phyloP scores from a whole-genome alignment of 2,329 filamentous ascomycete species.

The Paecilomyces variotii region DNA sequence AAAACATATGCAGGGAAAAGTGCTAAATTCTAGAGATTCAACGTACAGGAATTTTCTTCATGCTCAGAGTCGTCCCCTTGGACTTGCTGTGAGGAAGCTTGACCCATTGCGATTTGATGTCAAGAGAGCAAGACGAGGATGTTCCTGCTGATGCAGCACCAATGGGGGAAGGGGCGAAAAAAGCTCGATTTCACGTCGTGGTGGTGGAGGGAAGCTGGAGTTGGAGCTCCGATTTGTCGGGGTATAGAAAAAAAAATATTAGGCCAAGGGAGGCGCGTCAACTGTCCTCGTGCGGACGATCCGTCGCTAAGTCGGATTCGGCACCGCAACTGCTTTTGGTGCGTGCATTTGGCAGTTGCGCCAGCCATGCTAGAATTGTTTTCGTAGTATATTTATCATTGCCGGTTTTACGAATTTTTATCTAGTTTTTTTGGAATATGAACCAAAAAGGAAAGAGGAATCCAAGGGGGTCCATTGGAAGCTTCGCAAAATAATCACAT shows the following conservation, averaged over 20 bases:
- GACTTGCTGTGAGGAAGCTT: constrained; percentile 11
- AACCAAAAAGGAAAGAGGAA: background rate
- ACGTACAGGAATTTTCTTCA: constrained; percentile 6
- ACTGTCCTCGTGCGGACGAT: background rate
- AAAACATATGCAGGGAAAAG: too few relatives aligned
- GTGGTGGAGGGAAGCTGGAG: background rate
- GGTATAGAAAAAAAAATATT: background rate
- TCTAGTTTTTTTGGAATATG: background rate
- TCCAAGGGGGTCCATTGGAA: background rate
- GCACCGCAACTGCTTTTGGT: background rate
- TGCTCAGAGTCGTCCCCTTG: constrained; percentile 1
- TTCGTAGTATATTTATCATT: background rate
- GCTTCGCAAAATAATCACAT: background rate
- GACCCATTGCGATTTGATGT: constrained; percentile 9
- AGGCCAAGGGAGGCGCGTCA: background rate
- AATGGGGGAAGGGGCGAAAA: background rate
- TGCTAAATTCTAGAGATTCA: background rate
- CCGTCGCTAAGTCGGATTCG: background rate
- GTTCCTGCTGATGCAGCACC: background rate
- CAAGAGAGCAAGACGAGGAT: background rate
- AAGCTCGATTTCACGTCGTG: background rate
- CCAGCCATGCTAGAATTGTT: background rate
- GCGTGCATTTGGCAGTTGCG: background rate
- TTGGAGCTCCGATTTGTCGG: background rate
- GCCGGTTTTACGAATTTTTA: background rate